Base-by-base conservation (phyloP, 305 asterid species). In the Fraxinus xanthoxyloides region DNA sequence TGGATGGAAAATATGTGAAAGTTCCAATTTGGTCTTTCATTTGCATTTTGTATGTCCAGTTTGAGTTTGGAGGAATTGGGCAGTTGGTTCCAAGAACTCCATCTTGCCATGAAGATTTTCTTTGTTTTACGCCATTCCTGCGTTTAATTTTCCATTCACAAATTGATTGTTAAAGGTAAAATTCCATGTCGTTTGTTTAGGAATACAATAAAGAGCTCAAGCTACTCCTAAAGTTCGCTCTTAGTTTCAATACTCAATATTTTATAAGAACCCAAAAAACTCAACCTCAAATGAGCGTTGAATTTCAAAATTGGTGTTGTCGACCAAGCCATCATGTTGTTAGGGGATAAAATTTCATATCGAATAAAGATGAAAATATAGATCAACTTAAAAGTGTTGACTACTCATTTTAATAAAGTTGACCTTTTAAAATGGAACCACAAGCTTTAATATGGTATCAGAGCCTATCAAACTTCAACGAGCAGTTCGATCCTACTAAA, bases 81-180 rank as follows among this genome's bases (percentile, higher is more conserved):
- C 98, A 94, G 63, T 94, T 94, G 1, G 98, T 94, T 75, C 98
- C 97, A 0, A 92, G 91, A n/a, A 94, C 98, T 10, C 98, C 98
- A 54, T 94, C 98, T 84, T 89, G 91, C 98, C 98, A 94, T 1
- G 97, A 90, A 26, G 72, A 6, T 85, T 87, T 94, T 79, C 97
- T 91, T 48, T 94, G 98, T 76, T 93, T 91, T 4, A 94, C 54
- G 0, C 98, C 98, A 12, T 87, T 91, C 98, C 98, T 94, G 77
- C 10, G 23, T 69, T 69, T 69, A 28, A 30, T 15, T 3, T 10
- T 28, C 23, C 40, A 69, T 4, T 32, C 34, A 65, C 5, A 23
- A 65, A 26, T 65, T 32, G 30, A 65, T 10, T 26, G 1, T 65
- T 65, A 65, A 65, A 1, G 6, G 31, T 23, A 24, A 24, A 65